Base-by-base conservation (phyloP, 2,329 filamentous ascomycete genomes). In the Hypoxylon sp. region DNA sequence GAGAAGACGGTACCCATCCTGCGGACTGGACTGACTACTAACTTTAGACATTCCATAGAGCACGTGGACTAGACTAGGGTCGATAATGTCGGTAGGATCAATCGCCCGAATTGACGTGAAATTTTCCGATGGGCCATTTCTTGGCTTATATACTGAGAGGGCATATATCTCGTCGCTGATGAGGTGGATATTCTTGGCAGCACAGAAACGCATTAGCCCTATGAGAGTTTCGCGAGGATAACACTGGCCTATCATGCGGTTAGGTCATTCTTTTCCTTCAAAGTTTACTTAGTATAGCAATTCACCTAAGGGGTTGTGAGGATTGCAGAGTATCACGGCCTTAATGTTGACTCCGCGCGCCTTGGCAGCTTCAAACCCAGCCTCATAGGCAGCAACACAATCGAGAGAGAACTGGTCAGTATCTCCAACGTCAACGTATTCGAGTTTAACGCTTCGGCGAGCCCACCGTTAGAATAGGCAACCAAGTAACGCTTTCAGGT, bases 41-140 rank as follows among this genome's bases (percentile, higher is more conserved):
- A 69, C 69, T 44, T 71, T 71, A 1, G 70, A 70, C 68, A 71
- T 70, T 8, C 68, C 68, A 37, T 71, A 71, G 19, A 71, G 62
- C 34, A 70, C 59, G 37, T 71, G 70, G 4, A 71, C 65, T 13
- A 53, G 58, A 2, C 17, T 22, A 6, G 70, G 64, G 10, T 70
- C 64, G 17, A 71, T 71, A 6, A 70, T 67, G 6, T 67, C 67
- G 4, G 49, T 56, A 15, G 57, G 43, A 24, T 70, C 62, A 30
- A 71, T 66, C 3, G 67, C 44, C 6, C 48, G 46, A 10, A 65
- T 56, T 0, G 70, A 71, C 7, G 56, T 67, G 41, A 70, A 71
- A 7, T 44, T 34, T 17, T 70, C 68, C 1, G 56, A 51, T 8
- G 46, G 22, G 3, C 59, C 43, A 19, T 69, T 59, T 4, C 54